Conservation (phyloP, 202 grass and related monocot species). For the Bolboschoenoplectus hybrid region DNA sequence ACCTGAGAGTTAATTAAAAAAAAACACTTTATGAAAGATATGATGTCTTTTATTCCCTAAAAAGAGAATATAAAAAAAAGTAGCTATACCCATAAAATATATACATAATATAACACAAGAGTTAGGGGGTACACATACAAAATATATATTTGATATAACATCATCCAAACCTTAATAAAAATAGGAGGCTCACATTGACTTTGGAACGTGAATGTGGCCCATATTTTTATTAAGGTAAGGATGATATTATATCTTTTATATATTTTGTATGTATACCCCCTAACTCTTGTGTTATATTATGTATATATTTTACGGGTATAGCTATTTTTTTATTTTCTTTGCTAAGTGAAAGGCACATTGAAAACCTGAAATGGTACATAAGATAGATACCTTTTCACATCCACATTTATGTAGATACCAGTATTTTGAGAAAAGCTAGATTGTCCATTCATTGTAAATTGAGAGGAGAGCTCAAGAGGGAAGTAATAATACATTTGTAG, state of each 20-base stretch:
- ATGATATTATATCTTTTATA: no score
- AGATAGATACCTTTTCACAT: neutral
- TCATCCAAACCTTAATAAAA: no score
- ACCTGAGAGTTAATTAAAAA: constrained; percentile 36
- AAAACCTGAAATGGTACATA: neutral
- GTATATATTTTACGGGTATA: no score
- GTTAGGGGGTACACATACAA: no score
- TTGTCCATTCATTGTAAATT: neutral
- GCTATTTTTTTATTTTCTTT: neutral
- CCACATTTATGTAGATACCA: neutral
- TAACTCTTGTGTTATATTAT: no score
- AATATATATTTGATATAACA: no score
- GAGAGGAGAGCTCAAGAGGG: neutral
- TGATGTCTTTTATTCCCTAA: neutral
- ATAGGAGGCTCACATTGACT: no score
- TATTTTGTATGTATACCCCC: no score
- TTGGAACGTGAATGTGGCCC: no score
- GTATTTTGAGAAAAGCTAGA: neutral
- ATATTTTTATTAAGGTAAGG: no score
- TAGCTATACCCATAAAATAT: no score
- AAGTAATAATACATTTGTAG: neutral
- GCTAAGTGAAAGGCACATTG: neutral
- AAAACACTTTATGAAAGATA: neutral
- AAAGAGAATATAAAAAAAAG: neutral
- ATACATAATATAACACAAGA: no score